Base-by-base conservation (phyloP, 2,329 filamentous ascomycete genomes). In the Colletotrichum sp. region DNA sequence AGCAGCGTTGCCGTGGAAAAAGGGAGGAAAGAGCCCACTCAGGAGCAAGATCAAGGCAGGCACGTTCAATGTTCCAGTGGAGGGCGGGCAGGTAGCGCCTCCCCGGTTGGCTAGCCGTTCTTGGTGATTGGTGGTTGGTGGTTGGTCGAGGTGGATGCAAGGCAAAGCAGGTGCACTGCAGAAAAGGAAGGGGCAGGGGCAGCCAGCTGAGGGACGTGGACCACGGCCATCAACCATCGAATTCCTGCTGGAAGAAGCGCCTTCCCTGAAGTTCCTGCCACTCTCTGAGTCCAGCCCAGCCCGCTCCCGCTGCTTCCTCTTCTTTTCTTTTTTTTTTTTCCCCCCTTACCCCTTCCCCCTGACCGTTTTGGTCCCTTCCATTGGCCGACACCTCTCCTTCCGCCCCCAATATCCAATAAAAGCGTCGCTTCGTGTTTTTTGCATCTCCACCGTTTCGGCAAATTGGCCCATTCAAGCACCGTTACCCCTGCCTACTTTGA, bases 1-100 rank as follows among this genome's bases (percentile, higher is more conserved):
- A 74, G 34, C 48, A 72, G 70, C 72, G 80, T 81, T 81, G 79
- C 79, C 48, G 75, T 78, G 79, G 79, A 78, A 80, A 81, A 81
- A 66, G 72, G 36, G 55, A 52, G 78, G 75, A 77, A 68, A 71
- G 67, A 68, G 43, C 34, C 64, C 67, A 71, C 72, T 59, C 57
- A 68, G 65, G 39, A 68, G 65, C 16, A 28, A 34, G 52, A 28
- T 30, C 43, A 52, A 52, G 52, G 48, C 30, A 36, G 65, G 21
- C 55, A 52, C 43, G 3, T 21, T 13, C 43, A 52, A 52, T 52
- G 43, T 52, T 52, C 71, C 59, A 64, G 71, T 24, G 55, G 32
- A 48, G 28, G 71, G 71, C 36, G 24, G 60, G 30, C 69, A n/a
- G 48, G 28, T 63, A 34, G 61, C 26, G 64, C 39, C 64, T 48